Evolutionary conservation across 1,284 basidiomycete species (phyloP).

Genomic region (Pisolithus thermaeus): DNA sequence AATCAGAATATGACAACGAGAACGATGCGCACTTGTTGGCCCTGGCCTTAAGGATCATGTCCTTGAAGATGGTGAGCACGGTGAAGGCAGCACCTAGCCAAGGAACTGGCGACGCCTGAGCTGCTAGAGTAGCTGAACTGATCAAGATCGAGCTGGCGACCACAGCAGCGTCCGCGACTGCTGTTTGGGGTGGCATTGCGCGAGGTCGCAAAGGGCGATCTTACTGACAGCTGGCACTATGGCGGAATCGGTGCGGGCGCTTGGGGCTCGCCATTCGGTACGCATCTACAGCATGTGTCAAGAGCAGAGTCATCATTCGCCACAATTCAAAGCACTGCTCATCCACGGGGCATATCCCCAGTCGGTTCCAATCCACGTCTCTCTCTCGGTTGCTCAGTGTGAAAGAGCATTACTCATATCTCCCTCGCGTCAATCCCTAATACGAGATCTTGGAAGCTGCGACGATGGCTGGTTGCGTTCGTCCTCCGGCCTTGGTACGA

Average conservation of each 20-base stretch:
- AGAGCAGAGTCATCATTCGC: slow-evolving; percentile 22
- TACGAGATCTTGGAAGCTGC: slow-evolving; percentile 38
- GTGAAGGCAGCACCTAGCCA: slow-evolving; percentile 39
- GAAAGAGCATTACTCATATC: slow-evolving; percentile 45
- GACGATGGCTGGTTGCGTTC: slow-evolving; percentile 52
- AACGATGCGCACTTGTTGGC: slow-evolving; percentile 35
- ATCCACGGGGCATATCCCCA: slow-evolving; percentile 49
- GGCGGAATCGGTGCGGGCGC: not conserved
- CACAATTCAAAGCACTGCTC: slow-evolving; percentile 43
- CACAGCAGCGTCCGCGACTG: slow-evolving; percentile 10
- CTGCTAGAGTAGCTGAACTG: slow-evolving; percentile 34
- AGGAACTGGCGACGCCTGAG: slow-evolving; percentile 44
- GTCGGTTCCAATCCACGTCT: slow-evolving; percentile 52
- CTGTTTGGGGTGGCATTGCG: not conserved
- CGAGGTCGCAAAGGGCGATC: not conserved
- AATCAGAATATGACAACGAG: not conserved
- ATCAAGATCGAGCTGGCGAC: slow-evolving; percentile 13
- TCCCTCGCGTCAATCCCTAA: slow-evolving; percentile 40
- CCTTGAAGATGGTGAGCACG: slow-evolving; percentile 35
- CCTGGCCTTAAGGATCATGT: slow-evolving; percentile 41
- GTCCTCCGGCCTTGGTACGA: slow-evolving; percentile 40
- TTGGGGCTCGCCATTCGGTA: not conserved
- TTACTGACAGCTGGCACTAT: no score
- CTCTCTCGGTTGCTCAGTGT: slow-evolving; percentile 40
- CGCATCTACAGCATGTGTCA: not conserved